Base-by-base conservation (phyloP, 1,139 yeast genomes). In the Petasospora rhodanensis region DNA sequence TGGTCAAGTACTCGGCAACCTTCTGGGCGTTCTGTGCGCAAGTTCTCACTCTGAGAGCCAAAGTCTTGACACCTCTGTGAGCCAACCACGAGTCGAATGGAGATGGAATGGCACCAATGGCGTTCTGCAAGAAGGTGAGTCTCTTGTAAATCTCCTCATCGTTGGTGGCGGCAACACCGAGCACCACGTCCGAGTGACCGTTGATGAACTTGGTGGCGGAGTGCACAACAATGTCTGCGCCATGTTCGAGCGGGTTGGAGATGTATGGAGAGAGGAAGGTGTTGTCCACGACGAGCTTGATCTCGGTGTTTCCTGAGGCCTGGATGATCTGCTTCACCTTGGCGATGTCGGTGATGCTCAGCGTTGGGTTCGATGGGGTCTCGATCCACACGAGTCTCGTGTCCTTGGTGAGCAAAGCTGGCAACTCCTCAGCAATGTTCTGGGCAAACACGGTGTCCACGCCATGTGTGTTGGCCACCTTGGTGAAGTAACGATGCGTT, bases 81-180 rank as follows among this genome's bases (percentile, higher is more conserved):
- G 94, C 89, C 61, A 85, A 77, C 95, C 95, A 85, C 31, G 86
- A 74, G 66, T 85, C 95, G 58, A 85, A 85, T 32, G 95, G 86
- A 23, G 94, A 83, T 46, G 95, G 95, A 46, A 84, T 74, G 28
- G 93, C 86, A 43, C 95, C 95, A 53, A 83, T 70, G 45, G 95
- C 95, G 54, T 85, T 85, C 61, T 85, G 95, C 59, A 84, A 69
- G 66, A 83, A 85, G 44, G 84, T 69, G 59, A 78, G 71, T 52
- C 68, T 67, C 46, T 78, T 78, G 62, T 76, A 77, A 51, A 83
- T 64, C 34, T 59, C 67, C 41, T 73, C 77, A 50, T 63, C 61
- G 67, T 76, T 81, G 49, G 86, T 76, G 38, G 85, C 87, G 45
- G 83, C 72, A 33, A 81, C 80, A 52, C 96, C 96, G 71, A 84